Conservation (phyloP, 306 rosid genomes). For the Begonia peltatifolia region DNA sequence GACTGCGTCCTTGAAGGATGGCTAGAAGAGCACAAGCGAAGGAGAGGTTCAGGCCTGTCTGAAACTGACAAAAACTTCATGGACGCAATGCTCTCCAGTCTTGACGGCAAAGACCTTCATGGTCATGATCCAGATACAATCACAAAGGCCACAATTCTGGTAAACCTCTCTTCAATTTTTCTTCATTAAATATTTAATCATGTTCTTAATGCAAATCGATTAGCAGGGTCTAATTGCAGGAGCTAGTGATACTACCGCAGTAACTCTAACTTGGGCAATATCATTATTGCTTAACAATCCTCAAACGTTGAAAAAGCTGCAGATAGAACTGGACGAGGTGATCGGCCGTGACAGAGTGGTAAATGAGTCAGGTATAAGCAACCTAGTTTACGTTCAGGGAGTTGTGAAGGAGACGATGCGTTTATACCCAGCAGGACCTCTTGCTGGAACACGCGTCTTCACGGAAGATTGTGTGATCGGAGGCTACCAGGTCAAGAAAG, state of each 20-base stretch:
- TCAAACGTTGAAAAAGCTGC: neutral
- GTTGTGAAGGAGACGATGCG: slow-evolving; percentile 2
- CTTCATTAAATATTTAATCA: neutral
- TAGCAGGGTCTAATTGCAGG: neutral
- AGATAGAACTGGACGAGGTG: neutral
- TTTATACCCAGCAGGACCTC: neutral
- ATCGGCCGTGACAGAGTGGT: neutral
- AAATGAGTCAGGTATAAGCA: neutral
- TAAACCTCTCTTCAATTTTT: neutral
- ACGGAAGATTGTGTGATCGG: neutral
- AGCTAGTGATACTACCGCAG: neutral
- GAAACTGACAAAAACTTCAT: neutral
- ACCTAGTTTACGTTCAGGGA: slow-evolving; percentile 1
- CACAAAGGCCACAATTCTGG: slow-evolving; percentile 3
- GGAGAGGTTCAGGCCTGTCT: neutral
- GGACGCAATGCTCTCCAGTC: slow-evolving; percentile 2
- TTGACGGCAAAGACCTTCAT: neutral
- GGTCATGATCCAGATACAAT: neutral
- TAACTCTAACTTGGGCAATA: neutral
- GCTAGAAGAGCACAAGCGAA: neutral
- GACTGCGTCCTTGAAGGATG: neutral
- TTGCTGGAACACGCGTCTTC: neutral
- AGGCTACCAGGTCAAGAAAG: neutral
- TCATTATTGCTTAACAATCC: slow-evolving; percentile 2
- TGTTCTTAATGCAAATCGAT: neutral